A percentile compares a stretch with the other conserved stretches of the same genome.
Conservation (phyloP, 768 basidiomycete species). For the Phanerochaete carnosa region DNA sequence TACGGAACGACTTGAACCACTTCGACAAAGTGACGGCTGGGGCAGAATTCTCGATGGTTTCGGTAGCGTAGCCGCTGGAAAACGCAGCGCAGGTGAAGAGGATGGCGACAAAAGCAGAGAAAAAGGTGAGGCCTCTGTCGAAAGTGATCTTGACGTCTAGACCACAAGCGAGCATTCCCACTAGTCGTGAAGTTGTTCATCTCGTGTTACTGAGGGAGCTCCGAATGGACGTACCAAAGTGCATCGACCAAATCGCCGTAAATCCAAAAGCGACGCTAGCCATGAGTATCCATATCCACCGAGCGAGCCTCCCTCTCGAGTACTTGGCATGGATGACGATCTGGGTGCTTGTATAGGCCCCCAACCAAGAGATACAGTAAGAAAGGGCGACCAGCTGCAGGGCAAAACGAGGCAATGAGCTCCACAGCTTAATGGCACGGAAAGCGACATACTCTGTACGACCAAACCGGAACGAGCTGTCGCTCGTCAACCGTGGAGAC, state of each 20-base stretch:
- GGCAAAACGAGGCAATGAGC: background rate
- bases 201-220: background rate
- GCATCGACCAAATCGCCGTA: conserved; percentile 29
- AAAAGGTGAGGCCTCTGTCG: conserved; percentile 19
- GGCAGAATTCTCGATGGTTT: conserved; percentile 16
- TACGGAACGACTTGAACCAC: conserved; percentile 4
- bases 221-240: conserved; percentile 21
- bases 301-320: conserved; percentile 14
- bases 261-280: conserved; percentile 28
- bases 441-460: conserved; percentile 18
- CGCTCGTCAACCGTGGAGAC: conserved; percentile 17
- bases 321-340: conserved; percentile 29
- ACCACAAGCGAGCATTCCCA: conserved; percentile 27
- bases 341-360: conserved; percentile 28
- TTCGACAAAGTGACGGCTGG: background rate
- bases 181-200: background rate
- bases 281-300: conserved; percentile 24
- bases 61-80: conserved; percentile 19
- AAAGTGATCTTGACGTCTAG: conserved; percentile 24
- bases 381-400: conserved; percentile 25
- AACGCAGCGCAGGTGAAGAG: conserved; percentile 26
- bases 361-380: conserved; percentile 27
- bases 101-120: conserved; percentile 25
- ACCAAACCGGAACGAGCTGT: conserved; percentile 23
- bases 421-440: background rate